Evolutionary conservation across 306 rosid genomes (phyloP), one percentile per base, ranked within the genome.

Genomic region (Corylus avellana): DNA sequence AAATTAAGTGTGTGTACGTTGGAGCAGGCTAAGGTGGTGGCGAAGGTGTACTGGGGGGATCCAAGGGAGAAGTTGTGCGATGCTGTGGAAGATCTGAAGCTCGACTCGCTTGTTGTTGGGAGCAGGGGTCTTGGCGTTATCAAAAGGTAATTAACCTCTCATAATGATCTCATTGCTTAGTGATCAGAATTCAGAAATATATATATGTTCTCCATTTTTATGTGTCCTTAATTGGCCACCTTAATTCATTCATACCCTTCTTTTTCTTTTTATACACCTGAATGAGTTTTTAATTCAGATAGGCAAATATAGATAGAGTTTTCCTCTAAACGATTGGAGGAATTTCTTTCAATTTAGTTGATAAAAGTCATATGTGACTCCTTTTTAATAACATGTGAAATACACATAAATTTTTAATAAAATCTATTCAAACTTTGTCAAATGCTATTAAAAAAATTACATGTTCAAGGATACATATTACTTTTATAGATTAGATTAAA

Each of bases 41-140:
- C 92, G 16, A 93, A 93, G 81, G 93, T 93, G 10, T 93, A 93
- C 7, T 91, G 97, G 98, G 96, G 98, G 11, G 93, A 91, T 85
- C 94, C 97, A 80, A 87, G 91, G 78, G 92, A 89, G 75, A 92
- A 92, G 83, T 32, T 92, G 62, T 87, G 91, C 73, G 73, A 44
- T 63, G 92, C 93, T 69, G 93, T 87, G 77, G 84, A 83, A 77
- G 89, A 90, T 85, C 95, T 92, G 59, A 85, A 89, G 58, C 83
- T 93, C 13, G 84, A 93, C 29, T 80, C 89, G 46, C 89, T 93
- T 62, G 91, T 93, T 77, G 71, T 91, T 83, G 98, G 97, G 74
- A 93, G 94, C 81, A 86, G 97, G 56, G 97, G 98, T 11, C 84
- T 91, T 68, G 89, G 97, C 39, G 74, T 89, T 69, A 76, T 92